Evolutionary conservation across 306 rosid genomes (phyloP), one percentile per base, ranked within the genome.

Genomic region (Rosa multiflora): DNA sequence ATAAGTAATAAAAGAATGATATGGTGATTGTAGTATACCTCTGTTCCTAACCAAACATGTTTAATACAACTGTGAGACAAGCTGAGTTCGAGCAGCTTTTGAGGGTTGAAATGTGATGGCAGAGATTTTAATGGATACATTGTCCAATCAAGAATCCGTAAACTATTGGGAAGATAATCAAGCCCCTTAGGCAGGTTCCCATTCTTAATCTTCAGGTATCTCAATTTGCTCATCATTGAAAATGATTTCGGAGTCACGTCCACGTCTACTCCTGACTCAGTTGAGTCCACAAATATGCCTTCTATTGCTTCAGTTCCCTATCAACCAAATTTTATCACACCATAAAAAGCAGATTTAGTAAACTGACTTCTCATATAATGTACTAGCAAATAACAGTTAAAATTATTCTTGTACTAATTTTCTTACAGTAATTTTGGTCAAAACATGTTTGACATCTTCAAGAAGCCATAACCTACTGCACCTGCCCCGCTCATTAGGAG

Each of bases 401-500:
- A 23, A 2, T 62, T 29, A 37, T 67, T 40, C 2, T 67, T 17
- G 48, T 67, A 67, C 72, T 3, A 17, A 67, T 8, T 39, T 5
- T 3, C 21, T 70, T 78, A 79, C 77, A 29, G 40, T 44, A 46
- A 58, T 74, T 18, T 11, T 20, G 42, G 43, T 71, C 17, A 79
- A 74, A 11, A 75, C 77, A 14, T 43, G 46, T 71, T 47, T 79
- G 52, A 72, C 9, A 0, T 79, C 82, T 32, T 71, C 21, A 59
- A 39, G 52, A 29, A 71, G 51, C 82, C 82, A 79, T 43, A 71
- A 71, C 52, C 82, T 59, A 1, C 43, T 70, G 3, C 77, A 64
- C 73, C 23, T 79, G 43, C 74, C 72, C 2, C 42, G 77, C 10
- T 71, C 52, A 1, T 79, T 6, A 0, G 76, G 81, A 29, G 66